Percentiles rank a stretch among this genome's conserved stretches.
Conservation (phyloP, 768 basidiomycete species). For the Boletus pseudopeckii region DNA sequence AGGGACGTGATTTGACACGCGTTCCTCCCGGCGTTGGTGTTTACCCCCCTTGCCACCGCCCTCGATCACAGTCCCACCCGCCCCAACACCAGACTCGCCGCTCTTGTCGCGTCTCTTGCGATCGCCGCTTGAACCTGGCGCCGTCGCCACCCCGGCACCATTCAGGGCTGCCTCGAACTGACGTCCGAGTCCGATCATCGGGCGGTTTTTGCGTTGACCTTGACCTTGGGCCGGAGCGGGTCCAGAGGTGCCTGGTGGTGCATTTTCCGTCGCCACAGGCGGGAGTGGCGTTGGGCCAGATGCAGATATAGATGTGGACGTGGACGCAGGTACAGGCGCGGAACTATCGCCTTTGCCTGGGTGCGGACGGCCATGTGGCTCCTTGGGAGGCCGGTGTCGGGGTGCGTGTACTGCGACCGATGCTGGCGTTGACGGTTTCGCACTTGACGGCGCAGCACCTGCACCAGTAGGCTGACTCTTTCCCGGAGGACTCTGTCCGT, state of each 20-base stretch:
- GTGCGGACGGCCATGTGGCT: constrained; percentile 17
- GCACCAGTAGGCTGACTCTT: constrained; percentile 5
- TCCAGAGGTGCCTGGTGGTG: constrained; percentile 11
- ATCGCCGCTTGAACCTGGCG: constrained; percentile 19
- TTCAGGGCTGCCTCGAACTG: constrained; percentile 73
- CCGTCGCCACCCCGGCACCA: constrained; percentile 51
- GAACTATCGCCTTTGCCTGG: constrained; percentile 4
- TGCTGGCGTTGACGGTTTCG: constrained; percentile 11
- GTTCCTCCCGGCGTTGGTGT: constrained; percentile 19
- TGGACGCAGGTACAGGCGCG: neutral
- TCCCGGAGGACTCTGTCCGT: neutral
- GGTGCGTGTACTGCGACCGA: neutral
- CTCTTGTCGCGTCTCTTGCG: constrained; percentile 37
- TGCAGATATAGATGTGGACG: neutral
- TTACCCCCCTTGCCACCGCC: constrained; percentile 5
- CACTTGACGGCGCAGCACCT: constrained; percentile 7
- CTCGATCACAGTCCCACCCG: neutral
- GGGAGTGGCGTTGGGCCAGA: neutral
- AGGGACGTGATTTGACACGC: neutral
- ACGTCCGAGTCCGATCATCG: constrained; percentile 59
- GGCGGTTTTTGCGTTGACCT: constrained; percentile 44
- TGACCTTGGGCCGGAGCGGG: neutral
- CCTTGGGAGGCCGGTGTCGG: constrained; percentile 18
- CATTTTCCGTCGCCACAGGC: constrained; percentile 1
- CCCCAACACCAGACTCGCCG: constrained; percentile 9